Evolutionary conservation across 129 eudicot species (phyloP).

Genomic region (Pittosporum tobira): DNA sequence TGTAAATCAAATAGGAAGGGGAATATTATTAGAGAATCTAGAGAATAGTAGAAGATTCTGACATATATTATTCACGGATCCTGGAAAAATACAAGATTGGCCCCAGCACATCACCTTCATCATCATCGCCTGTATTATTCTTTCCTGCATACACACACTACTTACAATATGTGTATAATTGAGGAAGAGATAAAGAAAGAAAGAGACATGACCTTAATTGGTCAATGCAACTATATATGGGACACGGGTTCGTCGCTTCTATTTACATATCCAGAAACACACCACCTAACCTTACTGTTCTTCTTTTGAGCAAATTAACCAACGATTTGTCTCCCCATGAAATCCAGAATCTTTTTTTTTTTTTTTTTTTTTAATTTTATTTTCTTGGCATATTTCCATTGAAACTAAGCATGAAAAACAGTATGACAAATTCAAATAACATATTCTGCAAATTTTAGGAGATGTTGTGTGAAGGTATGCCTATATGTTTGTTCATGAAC

Average conservation of each 20-base stretch:
- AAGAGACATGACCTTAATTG: neutral
- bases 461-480: neutral
- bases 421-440: too few relatives aligned
- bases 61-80: neutral
- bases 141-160: neutral
- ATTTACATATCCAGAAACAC: too few relatives aligned
- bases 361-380: too few relatives aligned
- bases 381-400: too few relatives aligned
- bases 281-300: too few relatives aligned
- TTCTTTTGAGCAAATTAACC: too few relatives aligned
- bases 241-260: neutral
- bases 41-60: neutral
- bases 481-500: neutral
- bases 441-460: neutral
- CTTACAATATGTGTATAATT: neutral
- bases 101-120: neutral
- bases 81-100: neutral
- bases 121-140: neutral
- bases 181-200: neutral
- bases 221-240: neutral
- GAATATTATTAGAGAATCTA: too few relatives aligned
- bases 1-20: too few relatives aligned
- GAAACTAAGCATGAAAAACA: too few relatives aligned
- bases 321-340: too few relatives aligned
- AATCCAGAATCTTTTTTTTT: too few relatives aligned